Evolutionary conservation across 768 basidiomycete genomes (phyloP).

Genomic region (Russula brevipes): DNA sequence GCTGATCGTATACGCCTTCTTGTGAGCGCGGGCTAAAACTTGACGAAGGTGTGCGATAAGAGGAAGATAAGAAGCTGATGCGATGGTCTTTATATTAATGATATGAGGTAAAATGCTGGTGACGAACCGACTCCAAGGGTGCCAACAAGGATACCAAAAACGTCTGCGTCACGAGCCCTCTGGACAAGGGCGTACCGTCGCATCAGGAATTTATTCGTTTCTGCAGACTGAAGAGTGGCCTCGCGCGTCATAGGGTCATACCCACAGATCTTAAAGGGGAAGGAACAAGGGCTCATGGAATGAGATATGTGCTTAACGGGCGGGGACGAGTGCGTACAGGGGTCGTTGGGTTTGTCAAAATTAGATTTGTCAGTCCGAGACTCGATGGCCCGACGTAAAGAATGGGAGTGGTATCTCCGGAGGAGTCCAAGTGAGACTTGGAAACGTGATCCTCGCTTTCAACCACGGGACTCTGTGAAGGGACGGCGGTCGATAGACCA

Average conservation of each 20-base stretch:
- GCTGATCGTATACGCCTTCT: constrained; percentile 92
- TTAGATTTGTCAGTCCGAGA: constrained; percentile 73
- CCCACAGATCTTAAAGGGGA: constrained; percentile 55
- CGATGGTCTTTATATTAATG: background rate
- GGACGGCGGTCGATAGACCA: constrained; percentile 17
- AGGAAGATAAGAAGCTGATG: constrained; percentile 74
- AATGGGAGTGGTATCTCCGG: constrained; percentile 9
- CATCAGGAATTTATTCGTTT: constrained; percentile 82
- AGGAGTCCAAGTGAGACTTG: background rate
- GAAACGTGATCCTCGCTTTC: background rate
- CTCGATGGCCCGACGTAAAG: constrained; percentile 76
- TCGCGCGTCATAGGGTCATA: constrained; percentile 58
- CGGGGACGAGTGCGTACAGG: constrained; percentile 37
- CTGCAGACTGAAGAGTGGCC: constrained; percentile 53
- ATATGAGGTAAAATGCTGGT: background rate
- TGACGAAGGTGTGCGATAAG: constrained; percentile 53
- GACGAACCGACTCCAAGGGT: constrained; percentile 81
- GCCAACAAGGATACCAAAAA: constrained; percentile 92
- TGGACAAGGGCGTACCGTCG: constrained; percentile 84
- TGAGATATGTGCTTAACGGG: background rate
- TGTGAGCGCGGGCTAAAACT: constrained; percentile 58
- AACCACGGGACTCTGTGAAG: background rate
- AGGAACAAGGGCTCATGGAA: background rate
- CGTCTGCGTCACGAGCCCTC: constrained; percentile 84
- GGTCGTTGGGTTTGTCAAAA: constrained; percentile 72